Evolutionary conservation across 345 rosid species (phyloP).

Genomic region (Eucalyptus tenuipes): DNA sequence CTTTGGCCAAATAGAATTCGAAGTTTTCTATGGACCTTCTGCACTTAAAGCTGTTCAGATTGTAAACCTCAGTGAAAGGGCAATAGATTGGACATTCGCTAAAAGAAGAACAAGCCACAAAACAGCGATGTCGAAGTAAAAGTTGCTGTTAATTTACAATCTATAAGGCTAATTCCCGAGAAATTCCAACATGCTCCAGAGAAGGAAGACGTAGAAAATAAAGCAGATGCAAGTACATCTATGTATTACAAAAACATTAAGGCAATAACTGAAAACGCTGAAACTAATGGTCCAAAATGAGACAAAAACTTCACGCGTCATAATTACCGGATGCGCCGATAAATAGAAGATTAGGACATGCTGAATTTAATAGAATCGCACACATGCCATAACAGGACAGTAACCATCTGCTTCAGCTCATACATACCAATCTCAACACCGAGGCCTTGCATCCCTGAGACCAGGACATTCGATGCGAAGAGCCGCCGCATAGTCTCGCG

Average conservation of each 20-base stretch:
- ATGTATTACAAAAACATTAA: not conserved
- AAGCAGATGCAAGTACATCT: not conserved
- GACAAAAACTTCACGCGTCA: not conserved
- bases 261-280: not conserved
- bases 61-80: not conserved
- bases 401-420: not conserved
- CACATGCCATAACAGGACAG: not conserved
- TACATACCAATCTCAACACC: constrained; percentile 84
- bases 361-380: not conserved
- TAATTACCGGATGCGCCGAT: not conserved
- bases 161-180: not conserved
- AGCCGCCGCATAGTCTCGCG: constrained; percentile 96
- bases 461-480: constrained; percentile 72
- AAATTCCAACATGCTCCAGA: not conserved
- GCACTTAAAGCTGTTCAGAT: not conserved
- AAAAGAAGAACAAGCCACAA: not conserved
- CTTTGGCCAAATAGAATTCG: not conserved
- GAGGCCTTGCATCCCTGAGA: constrained; percentile 89
- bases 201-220: not conserved
- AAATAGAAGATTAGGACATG: not conserved
- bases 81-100: not conserved
- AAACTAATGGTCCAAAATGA: not conserved
- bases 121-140: not conserved
- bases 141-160: not conserved
- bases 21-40: not conserved